Base-by-base conservation (phyloP, 768 basidiomycete genomes). In the Termitomyces sp. region DNA sequence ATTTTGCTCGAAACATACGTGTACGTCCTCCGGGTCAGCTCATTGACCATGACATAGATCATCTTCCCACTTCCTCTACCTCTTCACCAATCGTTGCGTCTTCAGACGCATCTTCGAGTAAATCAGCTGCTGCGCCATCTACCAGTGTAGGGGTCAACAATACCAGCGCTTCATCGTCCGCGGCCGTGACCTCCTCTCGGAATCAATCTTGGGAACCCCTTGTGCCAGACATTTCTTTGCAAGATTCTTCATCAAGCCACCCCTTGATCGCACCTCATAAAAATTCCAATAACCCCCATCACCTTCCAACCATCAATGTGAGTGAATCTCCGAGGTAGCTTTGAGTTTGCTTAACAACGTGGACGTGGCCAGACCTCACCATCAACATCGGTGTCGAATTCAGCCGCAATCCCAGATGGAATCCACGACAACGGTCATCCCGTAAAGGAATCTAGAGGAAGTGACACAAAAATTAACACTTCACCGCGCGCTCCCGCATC, bases 1-100 rank as follows among this genome's bases (percentile, higher is more conserved):
- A 75, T 76, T 29, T 52, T n/a, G 20, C 53, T 29, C 45, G 23
- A 36, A 40, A 44, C 16, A n/a, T 44, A 22, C 48, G 29, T 54
- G 39, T 52, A 23, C 46, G 49, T n/a, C 50, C 36, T 12, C 7
- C 18, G 22, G 40, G 52, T 52, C 35, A 52, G 44, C 12, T 38
- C 9, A 44, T 35, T 32, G 42, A n/a, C 9, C 16, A 9, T 1
- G 56, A 63, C 39, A 45, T 23, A 48, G 47, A 20, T 7, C 13
- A n/a, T 47, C 10, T 35, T 9, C 23, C 20, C 20, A 36, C 16
- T 11, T 33, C 32, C 13, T 33, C 3, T 15, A 22, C n/a, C n/a
- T 31, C 32, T 10, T 3, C 33, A 25, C 12, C 22, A n/a, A 25
- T 23, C 10, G 3, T 7, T 11, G 23, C 20, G 16, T 6, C 33